Evolutionary conservation across 2,329 filamentous ascomycete genomes (phyloP).

Genomic region (Microdochium trichocladiopsis): DNA sequence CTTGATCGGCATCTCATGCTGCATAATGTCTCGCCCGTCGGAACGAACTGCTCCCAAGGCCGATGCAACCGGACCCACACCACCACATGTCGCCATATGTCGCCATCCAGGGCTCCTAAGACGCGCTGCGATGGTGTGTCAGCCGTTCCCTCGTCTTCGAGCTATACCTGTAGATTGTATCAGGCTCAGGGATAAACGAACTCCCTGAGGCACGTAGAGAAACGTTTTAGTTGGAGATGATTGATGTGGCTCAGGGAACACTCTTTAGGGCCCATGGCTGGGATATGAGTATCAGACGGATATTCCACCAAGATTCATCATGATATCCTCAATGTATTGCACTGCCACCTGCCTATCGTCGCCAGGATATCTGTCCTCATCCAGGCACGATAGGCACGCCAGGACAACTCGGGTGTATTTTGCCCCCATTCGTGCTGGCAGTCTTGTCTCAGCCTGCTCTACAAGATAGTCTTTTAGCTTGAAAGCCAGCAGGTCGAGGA

Average conservation of each 20-base stretch:
- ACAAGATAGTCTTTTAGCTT: slow-evolving; percentile 7
- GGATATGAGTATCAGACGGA: neutral
- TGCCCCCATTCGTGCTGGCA: neutral
- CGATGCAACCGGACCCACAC: neutral
- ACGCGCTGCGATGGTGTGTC: neutral
- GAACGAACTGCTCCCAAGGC: neutral
- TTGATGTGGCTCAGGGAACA: no score
- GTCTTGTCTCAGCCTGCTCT: neutral
- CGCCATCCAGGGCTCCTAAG: neutral
- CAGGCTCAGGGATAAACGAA: no score
- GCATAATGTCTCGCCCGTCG: neutral
- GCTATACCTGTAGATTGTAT: no score
- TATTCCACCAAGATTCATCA: neutral
- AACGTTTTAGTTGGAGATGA: no score
- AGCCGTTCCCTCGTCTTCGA: no score
- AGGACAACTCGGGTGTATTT: neutral
- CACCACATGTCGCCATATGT: neutral
- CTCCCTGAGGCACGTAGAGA: no score
- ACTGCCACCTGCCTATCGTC: neutral
- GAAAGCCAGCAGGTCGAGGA: neutral
- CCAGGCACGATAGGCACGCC: neutral
- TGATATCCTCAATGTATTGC: neutral
- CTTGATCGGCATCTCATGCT: neutral
- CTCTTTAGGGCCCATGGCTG: no score
- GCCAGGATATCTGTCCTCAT: neutral